These are phyloP conservation scores for Dictyostelium purpureum DNA, from an alignment of 78 protist species.

Conservation along the genomic window DNA sequence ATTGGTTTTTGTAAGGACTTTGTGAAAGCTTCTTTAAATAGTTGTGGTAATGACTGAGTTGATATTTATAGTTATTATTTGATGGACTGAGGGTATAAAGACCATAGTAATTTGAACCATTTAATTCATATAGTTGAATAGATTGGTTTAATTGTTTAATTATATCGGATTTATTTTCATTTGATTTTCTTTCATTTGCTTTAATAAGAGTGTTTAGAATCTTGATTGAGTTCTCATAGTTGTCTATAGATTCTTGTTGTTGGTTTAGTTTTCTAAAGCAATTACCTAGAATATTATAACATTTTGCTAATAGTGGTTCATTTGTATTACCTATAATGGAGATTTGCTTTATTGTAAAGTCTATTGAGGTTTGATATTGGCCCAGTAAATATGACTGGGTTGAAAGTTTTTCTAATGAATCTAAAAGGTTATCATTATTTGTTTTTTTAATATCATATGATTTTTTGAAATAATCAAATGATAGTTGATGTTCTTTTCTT, in stretches of 20 bases:
- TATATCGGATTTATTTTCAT: background rate
- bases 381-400: background rate
- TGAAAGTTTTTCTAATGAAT: background rate
- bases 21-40: too few species aligned
- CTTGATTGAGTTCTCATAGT: background rate
- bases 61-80: too few species aligned
- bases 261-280: background rate
- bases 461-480: background rate
- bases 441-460: background rate
- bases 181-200: background rate
- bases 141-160: background rate
- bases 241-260: background rate
- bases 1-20: too few species aligned
- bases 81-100: background rate
- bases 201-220: background rate
- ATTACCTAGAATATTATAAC: background rate
- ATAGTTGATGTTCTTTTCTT: background rate
- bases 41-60: too few species aligned
- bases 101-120: background rate
- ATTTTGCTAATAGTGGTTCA: background rate
- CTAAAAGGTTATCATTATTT: background rate
- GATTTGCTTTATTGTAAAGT: background rate
- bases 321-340: background rate
- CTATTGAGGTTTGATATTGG: background rate
- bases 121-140: background rate